Base-by-base conservation (phyloP, 192 early-diverging fungal genomes). In the Haplosporangium gracile region DNA sequence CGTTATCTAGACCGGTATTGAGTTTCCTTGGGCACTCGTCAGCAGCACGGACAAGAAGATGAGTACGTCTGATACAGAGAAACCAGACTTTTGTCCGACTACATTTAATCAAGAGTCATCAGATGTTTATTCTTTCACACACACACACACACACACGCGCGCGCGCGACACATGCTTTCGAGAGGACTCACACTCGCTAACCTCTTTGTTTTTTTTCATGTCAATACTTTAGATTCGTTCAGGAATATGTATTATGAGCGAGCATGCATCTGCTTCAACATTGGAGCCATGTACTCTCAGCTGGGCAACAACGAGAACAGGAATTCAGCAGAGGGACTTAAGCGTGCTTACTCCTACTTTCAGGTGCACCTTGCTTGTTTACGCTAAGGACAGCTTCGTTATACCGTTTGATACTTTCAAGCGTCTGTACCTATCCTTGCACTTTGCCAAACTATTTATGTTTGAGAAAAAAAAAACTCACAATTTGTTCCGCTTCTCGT, bases 271-370 rank as follows among this genome's bases (percentile, higher is more conserved):
- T 87, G 98, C 29, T 99, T 96, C 88, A 96, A 97, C 76, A 93
- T 98, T 78, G 97, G 91, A 6, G 94, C 96, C 16, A 92, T 95
- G 80, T 97, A 98, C 82, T 95, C 94, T 86, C 94, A 96, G 73
- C 82, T 98, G 11, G 97, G 92, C 2, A 91, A 89, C 32, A 80
- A 91, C 20, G 95, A 97, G 82, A 92, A 92, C 81, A 89, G 94
- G 76, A 81, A 78, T n/a, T 91, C 93, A 39, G 91, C 90, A 6
- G 97, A 97, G 26, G 95, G 96, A 42, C 82, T 96, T 39, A 97
- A 94, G 86, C 89, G 91, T 45, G 96, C 97, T 2, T 95, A 93
- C 43, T 88, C 88, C 11, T 92, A 94, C 85, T 97, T 96, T 80
- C 96, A 97, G 92, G 94, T 95, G 84, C 63, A 53, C 45, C 20